Percentiles rank a stretch among this genome's conserved stretches.
Evolutionary conservation across 2,329 filamentous ascomycete genomes (phyloP).

Genomic region (Neonectria faginata): DNA sequence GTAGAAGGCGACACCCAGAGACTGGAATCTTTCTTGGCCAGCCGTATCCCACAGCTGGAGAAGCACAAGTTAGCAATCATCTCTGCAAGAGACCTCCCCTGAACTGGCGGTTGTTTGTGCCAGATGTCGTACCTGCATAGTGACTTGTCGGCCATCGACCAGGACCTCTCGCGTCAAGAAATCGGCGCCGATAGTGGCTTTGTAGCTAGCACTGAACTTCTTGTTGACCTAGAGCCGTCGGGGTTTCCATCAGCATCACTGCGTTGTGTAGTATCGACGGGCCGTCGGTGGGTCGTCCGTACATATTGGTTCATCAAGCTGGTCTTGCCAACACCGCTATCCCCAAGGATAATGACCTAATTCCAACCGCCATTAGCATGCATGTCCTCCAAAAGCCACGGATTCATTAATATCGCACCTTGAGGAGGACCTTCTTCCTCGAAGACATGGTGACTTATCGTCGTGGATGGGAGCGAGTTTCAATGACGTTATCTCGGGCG

Average conservation of each 20-base stretch:
- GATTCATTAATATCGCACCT: constrained; percentile 65
- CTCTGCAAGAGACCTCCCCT: constrained; percentile 2
- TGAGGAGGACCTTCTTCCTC: constrained; percentile 90
- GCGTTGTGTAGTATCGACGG: constrained; percentile 12
- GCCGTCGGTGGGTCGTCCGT: constrained; percentile 55
- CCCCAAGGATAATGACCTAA: constrained; percentile 98
- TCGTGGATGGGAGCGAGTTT: constrained; percentile 36
- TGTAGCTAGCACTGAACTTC: constrained; percentile 99
- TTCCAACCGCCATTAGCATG: constrained; percentile 35
- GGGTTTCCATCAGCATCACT: constrained; percentile 28
- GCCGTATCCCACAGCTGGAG: constrained; percentile 94
- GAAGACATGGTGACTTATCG: constrained; percentile 71
- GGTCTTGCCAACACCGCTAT: constrained; percentile 99
- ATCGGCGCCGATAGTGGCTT: constrained; percentile 98
- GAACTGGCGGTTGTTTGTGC: constrained; percentile 25
- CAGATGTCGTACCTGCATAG: constrained; percentile 82
- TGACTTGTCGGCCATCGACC: constrained; percentile 96
- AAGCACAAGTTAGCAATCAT: constrained; percentile 17
- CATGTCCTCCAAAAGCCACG: neutral
- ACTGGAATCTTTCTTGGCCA: constrained; percentile 97
- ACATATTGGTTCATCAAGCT: constrained; percentile 99
- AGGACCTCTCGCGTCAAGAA: constrained; percentile 98
- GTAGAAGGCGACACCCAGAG: constrained; percentile 96
- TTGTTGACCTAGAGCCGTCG: constrained; percentile 85
- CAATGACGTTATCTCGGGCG: constrained; percentile 49